Percentiles rank a stretch among this genome's conserved stretches.
Conservation (phyloP, 805 yeast genomes). For the Ogataea salicorniae region DNA sequence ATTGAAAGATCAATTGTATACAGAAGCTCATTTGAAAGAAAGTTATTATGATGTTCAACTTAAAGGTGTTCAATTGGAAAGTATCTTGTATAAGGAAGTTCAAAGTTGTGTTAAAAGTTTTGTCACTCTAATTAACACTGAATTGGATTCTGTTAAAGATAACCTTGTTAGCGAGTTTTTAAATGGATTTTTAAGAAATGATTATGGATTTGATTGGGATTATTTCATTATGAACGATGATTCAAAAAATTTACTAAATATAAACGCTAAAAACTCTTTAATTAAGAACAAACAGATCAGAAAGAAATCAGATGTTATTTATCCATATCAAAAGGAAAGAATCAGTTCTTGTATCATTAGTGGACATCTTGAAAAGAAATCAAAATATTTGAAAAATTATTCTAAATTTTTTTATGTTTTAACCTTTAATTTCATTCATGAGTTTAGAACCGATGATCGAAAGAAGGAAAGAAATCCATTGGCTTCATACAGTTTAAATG, state of each 20-base stretch:
- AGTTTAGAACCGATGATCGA: constrained; percentile 53
- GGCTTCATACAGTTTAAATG: constrained; percentile 36
- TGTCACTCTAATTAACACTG: constrained; percentile 45
- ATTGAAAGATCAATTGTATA: constrained; percentile 55
- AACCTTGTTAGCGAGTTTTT: constrained; percentile 49
- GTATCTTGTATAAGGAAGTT: constrained; percentile 56
- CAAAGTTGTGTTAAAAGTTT: constrained; percentile 53
- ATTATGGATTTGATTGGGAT: constrained; percentile 67
- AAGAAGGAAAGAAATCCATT: constrained; percentile 47
- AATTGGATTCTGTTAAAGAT: constrained; percentile 42
- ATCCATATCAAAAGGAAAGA: constrained; percentile 49
- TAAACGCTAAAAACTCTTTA: constrained; percentile 28
- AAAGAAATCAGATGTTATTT: constrained; percentile 45
- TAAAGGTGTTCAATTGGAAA: constrained; percentile 60
- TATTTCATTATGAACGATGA: constrained; percentile 47
- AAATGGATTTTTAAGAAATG: constrained; percentile 48
- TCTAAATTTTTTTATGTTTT: constrained; percentile 60
- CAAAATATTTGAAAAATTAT: constrained; percentile 57
- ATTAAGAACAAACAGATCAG: constrained; percentile 34
- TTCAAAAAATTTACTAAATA: constrained; percentile 37
- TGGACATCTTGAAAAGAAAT: constrained; percentile 56
- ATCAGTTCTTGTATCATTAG: constrained; percentile 51
- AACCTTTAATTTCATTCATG: constrained; percentile 63
- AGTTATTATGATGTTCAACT: constrained; percentile 60
- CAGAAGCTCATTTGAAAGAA: constrained; percentile 62